A percentile compares a stretch with the other conserved stretches of the same genome.
Conservation (phyloP, 768 basidiomycete species). For the Punctularia strigosozonata region DNA sequence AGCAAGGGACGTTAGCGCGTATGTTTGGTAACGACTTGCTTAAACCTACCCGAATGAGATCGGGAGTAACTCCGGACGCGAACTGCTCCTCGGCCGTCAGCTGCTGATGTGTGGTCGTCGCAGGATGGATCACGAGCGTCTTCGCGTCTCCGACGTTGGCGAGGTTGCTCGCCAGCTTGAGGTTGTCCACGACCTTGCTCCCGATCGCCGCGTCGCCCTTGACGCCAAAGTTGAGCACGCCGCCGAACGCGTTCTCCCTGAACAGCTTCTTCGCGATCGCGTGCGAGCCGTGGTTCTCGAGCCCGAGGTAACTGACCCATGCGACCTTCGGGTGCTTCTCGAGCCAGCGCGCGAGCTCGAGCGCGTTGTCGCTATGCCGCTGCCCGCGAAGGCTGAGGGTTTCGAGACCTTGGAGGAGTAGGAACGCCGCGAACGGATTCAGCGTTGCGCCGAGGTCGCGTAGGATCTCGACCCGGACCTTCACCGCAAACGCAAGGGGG, state of each 20-base stretch:
- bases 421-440: constrained; percentile 66
- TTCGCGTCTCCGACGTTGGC: constrained; percentile 75
- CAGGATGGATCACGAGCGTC: constrained; percentile 71
- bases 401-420: constrained; percentile 70
- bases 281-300: constrained; percentile 50
- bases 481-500: constrained; percentile 47
- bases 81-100: constrained; percentile 47
- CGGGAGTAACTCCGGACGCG: constrained; percentile 60
- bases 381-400: constrained; percentile 63
- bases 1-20: not conserved
- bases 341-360: constrained; percentile 54
- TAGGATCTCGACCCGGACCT: constrained; percentile 50
- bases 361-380: constrained; percentile 59
- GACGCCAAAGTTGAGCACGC: constrained; percentile 70
- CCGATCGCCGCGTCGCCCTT: constrained; percentile 42
- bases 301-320: constrained; percentile 75
- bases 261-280: constrained; percentile 43
- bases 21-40: too few species aligned
- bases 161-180: constrained; percentile 60
- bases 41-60: constrained; percentile 52
- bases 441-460: constrained; percentile 56
- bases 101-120: constrained; percentile 68
- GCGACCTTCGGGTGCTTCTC: constrained; percentile 51
- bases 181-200: constrained; percentile 52
- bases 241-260: constrained; percentile 48